Evolutionary conservation across 2,329 filamentous ascomycete species (phyloP).

Genomic region (Alternaria arbusti): DNA sequence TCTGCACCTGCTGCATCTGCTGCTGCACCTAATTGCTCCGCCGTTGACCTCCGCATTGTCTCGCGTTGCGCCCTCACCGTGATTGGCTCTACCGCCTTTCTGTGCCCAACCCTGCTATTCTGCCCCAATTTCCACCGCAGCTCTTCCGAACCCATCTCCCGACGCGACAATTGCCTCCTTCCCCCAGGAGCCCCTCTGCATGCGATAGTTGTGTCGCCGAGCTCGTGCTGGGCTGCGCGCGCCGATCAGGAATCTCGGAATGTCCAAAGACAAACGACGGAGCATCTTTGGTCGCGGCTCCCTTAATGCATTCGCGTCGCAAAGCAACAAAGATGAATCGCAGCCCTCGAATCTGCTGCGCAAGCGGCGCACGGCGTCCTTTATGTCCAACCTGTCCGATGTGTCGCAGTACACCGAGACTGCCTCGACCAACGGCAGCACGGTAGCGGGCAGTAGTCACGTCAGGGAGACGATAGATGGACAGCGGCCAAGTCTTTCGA

Average conservation of each 20-base stretch:
- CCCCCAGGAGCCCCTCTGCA: slow-evolving; percentile 19
- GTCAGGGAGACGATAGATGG: slow-evolving; percentile 17
- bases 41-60: slow-evolving; percentile 7
- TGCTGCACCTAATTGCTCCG: slow-evolving; percentile 1
- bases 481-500: slow-evolving; percentile 26
- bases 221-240: slow-evolving; percentile 38
- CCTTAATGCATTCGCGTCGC: slow-evolving; percentile 39
- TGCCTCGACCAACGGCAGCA: slow-evolving; percentile 17
- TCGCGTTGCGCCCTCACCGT: slow-evolving; percentile 15
- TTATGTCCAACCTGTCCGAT: slow-evolving; percentile 43
- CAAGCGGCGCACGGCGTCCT: slow-evolving; percentile 47
- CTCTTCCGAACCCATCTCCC: not conserved
- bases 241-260: slow-evolving; percentile 31
- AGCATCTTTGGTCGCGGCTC: slow-evolving; percentile 47
- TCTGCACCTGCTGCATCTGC: not conserved
- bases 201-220: slow-evolving; percentile 32
- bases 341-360: slow-evolving; percentile 45
- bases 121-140: not conserved
- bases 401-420: slow-evolving; percentile 32
- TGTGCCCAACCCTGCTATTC: slow-evolving; percentile 1
- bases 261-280: slow-evolving; percentile 47
- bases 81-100: slow-evolving; percentile 8
- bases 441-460: slow-evolving; percentile 10
- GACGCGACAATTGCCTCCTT: slow-evolving; percentile 15
- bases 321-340: slow-evolving; percentile 40